A percentile compares a stretch with the other conserved stretches of the same genome.
Conservation (phyloP, 2,329 filamentous ascomycete genomes). For the Sporothrix schenckii region DNA sequence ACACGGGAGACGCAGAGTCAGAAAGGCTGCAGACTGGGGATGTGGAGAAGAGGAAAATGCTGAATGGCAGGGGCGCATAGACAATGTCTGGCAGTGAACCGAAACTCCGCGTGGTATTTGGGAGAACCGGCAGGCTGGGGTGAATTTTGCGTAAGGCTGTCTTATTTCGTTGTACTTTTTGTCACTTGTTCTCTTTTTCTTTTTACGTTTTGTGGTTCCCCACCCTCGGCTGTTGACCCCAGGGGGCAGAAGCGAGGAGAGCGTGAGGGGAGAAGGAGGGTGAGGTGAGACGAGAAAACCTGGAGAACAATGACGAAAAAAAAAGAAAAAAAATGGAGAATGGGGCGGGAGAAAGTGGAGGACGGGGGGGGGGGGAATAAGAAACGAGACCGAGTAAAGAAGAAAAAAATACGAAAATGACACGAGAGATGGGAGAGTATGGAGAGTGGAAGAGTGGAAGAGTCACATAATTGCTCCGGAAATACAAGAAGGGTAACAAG, state of each 20-base stretch:
- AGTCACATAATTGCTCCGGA: no score
- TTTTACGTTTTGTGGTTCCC: background rate
- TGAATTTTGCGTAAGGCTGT: constrained; percentile 3
- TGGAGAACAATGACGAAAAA: constrained; percentile 7
- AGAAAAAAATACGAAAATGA: background rate
- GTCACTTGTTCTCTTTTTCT: no score
- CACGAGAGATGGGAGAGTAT: background rate
- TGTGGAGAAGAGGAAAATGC: background rate
- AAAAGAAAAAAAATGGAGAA: constrained; percentile 13
- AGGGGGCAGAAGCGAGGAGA: constrained; percentile 16
- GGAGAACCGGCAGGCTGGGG: background rate
- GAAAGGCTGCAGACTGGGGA: background rate
- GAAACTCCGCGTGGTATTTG: constrained; percentile 16
- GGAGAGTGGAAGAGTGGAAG: no score
- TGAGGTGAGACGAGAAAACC: constrained; percentile 16
- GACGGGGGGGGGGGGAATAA: background rate
- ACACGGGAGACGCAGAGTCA: background rate
- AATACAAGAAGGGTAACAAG: no score
- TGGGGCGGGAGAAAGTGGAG: background rate
- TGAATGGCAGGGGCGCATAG: background rate
- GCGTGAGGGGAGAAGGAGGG: background rate
- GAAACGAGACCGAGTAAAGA: background rate
- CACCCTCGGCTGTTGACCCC: constrained; percentile 25
- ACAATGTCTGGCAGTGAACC: background rate
- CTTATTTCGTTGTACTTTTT: background rate